A percentile compares a stretch with the other conserved stretches of the same genome.
These are phyloP conservation scores for Heliocybe sulcata DNA, from an alignment of 1,284 basidiomycete genomes.

Conservation along the genomic window DNA sequence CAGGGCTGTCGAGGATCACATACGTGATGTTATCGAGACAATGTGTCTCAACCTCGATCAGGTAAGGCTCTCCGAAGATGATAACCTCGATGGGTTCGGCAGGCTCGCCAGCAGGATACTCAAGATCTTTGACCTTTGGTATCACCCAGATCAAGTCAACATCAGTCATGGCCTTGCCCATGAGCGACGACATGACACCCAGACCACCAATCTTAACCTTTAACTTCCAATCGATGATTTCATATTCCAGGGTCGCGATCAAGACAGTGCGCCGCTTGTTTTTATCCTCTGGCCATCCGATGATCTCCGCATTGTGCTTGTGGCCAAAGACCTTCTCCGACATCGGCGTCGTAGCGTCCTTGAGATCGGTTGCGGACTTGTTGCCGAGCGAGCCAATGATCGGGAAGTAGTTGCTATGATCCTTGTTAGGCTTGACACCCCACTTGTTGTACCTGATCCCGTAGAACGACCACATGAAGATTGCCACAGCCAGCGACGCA, in stretches of 20 bases:
- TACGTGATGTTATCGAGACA: constrained; percentile 90
- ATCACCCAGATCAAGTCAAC: constrained; percentile 90
- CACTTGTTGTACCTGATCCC: constrained; percentile 91
- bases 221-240: constrained; percentile 93
- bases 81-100: constrained; percentile 90
- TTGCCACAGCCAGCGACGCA: constrained; percentile 68
- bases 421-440: constrained; percentile 68
- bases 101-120: constrained; percentile 86
- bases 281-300: constrained; percentile 91
- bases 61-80: constrained; percentile 91
- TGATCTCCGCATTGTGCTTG: constrained; percentile 55
- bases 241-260: constrained; percentile 89
- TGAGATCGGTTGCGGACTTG: constrained; percentile 59
- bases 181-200: constrained; percentile 92
- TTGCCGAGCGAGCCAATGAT: constrained; percentile 60
- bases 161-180: constrained; percentile 96
- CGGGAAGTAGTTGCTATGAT: constrained; percentile 67
- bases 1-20: constrained; percentile 86
- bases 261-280: constrained; percentile 84
- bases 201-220: constrained; percentile 96
- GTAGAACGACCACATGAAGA: constrained; percentile 95
- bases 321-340: constrained; percentile 59
- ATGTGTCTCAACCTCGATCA: constrained; percentile 92
- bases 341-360: constrained; percentile 39
- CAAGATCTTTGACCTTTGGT: constrained; percentile 89